These are phyloP conservation scores for Prunus fruticosa DNA, from an alignment of 306 rosid genomes.

Conservation along the genomic window DNA sequence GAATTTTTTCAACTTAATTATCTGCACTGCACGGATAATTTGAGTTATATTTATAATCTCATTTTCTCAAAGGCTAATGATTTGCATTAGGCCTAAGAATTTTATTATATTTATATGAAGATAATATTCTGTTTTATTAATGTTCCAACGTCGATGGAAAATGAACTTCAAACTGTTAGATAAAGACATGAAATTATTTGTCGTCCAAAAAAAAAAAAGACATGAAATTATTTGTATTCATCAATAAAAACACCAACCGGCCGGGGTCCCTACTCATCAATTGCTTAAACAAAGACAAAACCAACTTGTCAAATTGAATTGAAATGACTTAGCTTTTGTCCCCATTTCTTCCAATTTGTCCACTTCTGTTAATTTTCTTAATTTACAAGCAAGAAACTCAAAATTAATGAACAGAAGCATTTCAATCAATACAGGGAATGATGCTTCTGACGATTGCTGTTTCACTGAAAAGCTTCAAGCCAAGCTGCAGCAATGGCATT, in stretches of 20 bases:
- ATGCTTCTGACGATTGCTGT: conserved; percentile 53
- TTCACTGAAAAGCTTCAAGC: conserved; percentile 47
- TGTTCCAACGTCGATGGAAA: conserved; percentile 19
- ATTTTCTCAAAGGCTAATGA: neutral
- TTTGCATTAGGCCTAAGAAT: neutral
- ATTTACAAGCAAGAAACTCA: too few species aligned
- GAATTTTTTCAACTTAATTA: too few species aligned
- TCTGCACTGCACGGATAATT: too few species aligned
- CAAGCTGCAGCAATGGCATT: conserved; percentile 44
- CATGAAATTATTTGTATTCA: conserved; percentile 6
- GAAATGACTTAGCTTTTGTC: neutral
- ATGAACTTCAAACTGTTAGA: conserved; percentile 15
- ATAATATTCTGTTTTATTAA: neutral
- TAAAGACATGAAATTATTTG: conserved; percentile 10
- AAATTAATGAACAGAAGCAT: too few species aligned
- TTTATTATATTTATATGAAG: neutral
- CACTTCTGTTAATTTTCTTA: neutral
- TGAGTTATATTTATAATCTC: neutral
- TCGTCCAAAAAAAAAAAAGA: too few species aligned
- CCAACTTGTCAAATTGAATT: neutral
- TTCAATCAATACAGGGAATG: conserved; percentile 42
- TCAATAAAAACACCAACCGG: neutral
- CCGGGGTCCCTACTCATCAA: neutral
- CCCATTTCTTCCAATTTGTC: neutral
- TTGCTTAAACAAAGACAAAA: neutral